Evolutionary conservation across 805 yeast genomes (phyloP).

Genomic region (Ogataea nakhonphanomensis): DNA sequence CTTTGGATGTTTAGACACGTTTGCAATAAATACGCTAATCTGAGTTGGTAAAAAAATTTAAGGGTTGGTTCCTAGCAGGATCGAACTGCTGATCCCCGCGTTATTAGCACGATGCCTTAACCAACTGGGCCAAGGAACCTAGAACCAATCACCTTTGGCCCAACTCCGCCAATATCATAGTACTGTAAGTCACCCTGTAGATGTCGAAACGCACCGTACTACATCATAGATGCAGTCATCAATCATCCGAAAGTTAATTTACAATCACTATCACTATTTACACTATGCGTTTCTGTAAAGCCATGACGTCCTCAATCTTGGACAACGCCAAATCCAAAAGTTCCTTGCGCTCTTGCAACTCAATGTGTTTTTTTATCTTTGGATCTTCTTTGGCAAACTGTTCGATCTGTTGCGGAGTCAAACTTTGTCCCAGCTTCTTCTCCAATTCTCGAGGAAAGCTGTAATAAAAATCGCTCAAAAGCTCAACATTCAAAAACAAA

Average conservation of each 20-base stretch:
- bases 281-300: constrained; percentile 45
- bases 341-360: constrained; percentile 89
- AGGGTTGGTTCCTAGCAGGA: constrained; percentile 76
- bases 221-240: too few species aligned
- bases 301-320: constrained; percentile 82
- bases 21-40: not conserved
- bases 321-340: constrained; percentile 76
- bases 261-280: not conserved
- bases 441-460: constrained; percentile 95
- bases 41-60: constrained; percentile 8
- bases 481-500: constrained; percentile 86
- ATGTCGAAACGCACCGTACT: too few species aligned
- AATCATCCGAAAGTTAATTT: too few species aligned
- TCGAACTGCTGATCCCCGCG: constrained; percentile 77
- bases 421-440: constrained; percentile 56
- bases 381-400: constrained; percentile 93
- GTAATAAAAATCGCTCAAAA: constrained; percentile 91
- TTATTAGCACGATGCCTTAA: constrained; percentile 45
- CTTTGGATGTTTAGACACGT: constrained; percentile 16
- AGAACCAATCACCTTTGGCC: constrained; percentile 1
- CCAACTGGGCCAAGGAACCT: constrained; percentile 44
- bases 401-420: constrained; percentile 77
- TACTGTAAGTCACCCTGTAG: too few species aligned
- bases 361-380: constrained; percentile 83
- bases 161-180: not conserved